Percentiles rank a stretch among this genome's conserved stretches.
Conservation (phyloP, 495 filamentous ascomycete species). For the Aspergillus mulundensis region DNA sequence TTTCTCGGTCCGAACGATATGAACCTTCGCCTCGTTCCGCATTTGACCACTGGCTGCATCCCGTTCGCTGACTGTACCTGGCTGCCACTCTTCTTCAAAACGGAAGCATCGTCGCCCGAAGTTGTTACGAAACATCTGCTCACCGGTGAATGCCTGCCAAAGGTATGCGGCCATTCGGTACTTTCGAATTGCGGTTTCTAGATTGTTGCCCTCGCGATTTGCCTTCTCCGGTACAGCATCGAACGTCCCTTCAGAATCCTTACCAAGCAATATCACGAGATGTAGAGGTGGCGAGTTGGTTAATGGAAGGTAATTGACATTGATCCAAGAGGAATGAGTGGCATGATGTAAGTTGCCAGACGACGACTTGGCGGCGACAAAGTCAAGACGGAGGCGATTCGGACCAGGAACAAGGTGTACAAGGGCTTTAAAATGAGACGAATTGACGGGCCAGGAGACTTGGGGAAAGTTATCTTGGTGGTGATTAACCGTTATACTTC, state of each 20-base stretch:
- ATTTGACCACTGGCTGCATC: constrained; percentile 65
- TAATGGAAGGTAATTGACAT: constrained; percentile 78
- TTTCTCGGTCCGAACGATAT: constrained; percentile 75
- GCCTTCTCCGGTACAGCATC: constrained; percentile 73
- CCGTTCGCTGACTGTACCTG: constrained; percentile 66
- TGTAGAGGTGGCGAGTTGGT: constrained; percentile 74
- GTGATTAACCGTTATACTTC: constrained; percentile 72
- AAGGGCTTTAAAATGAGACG: constrained; percentile 84
- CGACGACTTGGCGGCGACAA: constrained; percentile 72
- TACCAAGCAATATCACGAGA: constrained; percentile 76
- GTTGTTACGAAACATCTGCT: constrained; percentile 87
- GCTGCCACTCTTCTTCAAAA: constrained; percentile 91
- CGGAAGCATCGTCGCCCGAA: constrained; percentile 80
- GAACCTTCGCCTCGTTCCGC: constrained; percentile 85
- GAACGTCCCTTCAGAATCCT: constrained; percentile 82
- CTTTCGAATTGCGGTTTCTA: constrained; percentile 77
- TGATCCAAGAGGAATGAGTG: constrained; percentile 72
- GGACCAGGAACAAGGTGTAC: constrained; percentile 83
- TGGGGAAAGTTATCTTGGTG: constrained; percentile 80
- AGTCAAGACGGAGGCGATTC: constrained; percentile 82
- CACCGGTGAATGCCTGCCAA: constrained; percentile 93
- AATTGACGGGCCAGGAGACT: constrained; percentile 76
- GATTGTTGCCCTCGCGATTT: constrained; percentile 72
- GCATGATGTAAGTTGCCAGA: constrained; percentile 63
- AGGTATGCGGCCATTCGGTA: constrained; percentile 89